A percentile compares a stretch with the other conserved stretches of the same genome.
These are phyloP conservation scores for Sugiyamaella qingdaonensis DNA, from an alignment of 805 yeast genomes.

Conservation along the genomic window DNA sequence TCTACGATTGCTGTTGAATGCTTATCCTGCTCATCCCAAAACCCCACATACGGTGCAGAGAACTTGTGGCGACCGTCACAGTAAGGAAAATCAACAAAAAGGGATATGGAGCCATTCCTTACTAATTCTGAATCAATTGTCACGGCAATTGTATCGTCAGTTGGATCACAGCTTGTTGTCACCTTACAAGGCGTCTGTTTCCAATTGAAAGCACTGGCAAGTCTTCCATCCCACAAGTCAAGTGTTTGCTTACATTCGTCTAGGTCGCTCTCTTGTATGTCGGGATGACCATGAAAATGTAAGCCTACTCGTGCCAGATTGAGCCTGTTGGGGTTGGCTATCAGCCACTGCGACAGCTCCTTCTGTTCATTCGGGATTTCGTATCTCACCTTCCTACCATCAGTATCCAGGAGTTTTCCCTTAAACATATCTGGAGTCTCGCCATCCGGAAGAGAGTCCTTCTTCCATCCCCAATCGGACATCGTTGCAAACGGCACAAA, in stretches of 20 bases:
- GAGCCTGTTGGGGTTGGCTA: constrained; percentile 7
- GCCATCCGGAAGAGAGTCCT: constrained; percentile 2
- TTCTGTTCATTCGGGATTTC: constrained; percentile 8
- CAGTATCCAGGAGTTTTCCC: not conserved
- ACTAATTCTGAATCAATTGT: not conserved
- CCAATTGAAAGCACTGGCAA: not conserved
- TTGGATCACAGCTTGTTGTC: not conserved
- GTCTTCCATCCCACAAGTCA: constrained; percentile 3
- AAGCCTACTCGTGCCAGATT: constrained; percentile 7
- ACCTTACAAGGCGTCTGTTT: not conserved
- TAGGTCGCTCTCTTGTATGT: not conserved
- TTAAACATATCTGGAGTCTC: constrained; percentile 5
- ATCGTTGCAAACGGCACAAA: constrained; percentile 7
- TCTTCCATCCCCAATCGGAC: constrained; percentile 11
- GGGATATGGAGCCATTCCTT: not conserved
- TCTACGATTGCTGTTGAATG: not conserved
- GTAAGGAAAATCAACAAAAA: constrained; percentile 5
- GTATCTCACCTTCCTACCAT: constrained; percentile 3
- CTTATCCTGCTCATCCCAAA: constrained; percentile 1
- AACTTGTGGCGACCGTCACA: constrained; percentile 1
- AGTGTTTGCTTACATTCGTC: not conserved
- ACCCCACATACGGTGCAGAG: constrained; percentile 8
- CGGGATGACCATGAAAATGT: not conserved
- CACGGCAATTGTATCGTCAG: not conserved
- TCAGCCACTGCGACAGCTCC: constrained; percentile 8